Evolutionary conservation across 148 eudicot species (phyloP), one percentile per base, ranked within the genome.

Genomic region (Rhododendron molle): DNA sequence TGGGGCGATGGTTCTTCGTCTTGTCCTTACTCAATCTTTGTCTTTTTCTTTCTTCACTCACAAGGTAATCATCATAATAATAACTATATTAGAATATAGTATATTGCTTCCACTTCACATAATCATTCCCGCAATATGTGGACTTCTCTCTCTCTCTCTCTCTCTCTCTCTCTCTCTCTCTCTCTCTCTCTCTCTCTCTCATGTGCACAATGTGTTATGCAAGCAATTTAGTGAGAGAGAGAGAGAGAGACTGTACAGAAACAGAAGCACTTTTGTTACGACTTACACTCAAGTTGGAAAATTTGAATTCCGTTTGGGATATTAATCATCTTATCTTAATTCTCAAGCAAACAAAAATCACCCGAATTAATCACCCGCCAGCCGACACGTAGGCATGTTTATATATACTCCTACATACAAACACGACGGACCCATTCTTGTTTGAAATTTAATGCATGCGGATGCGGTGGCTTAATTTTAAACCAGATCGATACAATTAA

Each of bases 21-120:
- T 92, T 91, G 91, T 92, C 92, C 90, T 92, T 86, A 92, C 93
- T 91, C 93, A 83, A 90, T 86, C 83, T 79, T 62, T 74, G 85
- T 88, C 89, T 83, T 87, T 89, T 89, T 88, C 89, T 88, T 91
- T 90, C 94, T 91, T 94, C 93, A 91, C 94, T 90, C 93, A 90
- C 91, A 91, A 94, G 93, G 90, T 90, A 87, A 90, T 90, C 93
- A 92, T 91, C 90, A 87, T 91, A 84, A 86, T 58, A 85, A 16
- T 14, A 40, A 52, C 8, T 87, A 85, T 77, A 69, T 28, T 28
- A 81, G 81, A 89, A 74, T 86, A 71, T 60, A 85, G 80, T 88
- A 89, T 85, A 87, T 90, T 90, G 93, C 96, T 91, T 94, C 94
- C 93, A 92, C 93, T 92, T 94, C 93, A 94, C 93, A 93, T 90